phyloP scores from a whole-genome alignment of 2,329 filamentous ascomycete species.

The Colletotrichum sp. region DNA sequence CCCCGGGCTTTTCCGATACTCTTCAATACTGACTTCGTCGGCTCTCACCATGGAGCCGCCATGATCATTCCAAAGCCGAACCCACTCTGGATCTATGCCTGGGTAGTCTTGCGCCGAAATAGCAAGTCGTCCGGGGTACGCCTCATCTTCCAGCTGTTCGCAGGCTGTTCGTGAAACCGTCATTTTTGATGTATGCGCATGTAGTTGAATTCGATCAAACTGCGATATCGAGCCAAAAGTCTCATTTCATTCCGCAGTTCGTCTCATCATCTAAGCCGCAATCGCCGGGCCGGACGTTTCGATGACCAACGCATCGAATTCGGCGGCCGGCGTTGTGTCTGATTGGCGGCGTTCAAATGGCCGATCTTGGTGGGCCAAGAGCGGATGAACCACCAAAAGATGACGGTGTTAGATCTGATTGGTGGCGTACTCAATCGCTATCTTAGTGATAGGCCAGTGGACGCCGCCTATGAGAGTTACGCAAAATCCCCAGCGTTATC shows the following conservation, averaged over 20 bases:
- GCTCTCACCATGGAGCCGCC: constrained; percentile 30
- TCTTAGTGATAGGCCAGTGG: background rate
- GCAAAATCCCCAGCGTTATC: constrained; percentile 23
- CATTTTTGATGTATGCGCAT: background rate
- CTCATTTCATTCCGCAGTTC: background rate
- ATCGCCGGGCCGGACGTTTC: background rate
- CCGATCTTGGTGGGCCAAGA: background rate
- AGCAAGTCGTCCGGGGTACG: background rate
- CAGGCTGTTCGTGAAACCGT: background rate
- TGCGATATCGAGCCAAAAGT: background rate
- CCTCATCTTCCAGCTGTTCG: background rate
- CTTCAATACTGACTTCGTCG: constrained; percentile 31
- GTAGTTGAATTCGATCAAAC: background rate
- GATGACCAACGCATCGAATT: background rate
- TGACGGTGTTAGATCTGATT: background rate
- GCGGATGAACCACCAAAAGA: background rate
- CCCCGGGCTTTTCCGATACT: constrained; percentile 28
- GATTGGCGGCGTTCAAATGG: constrained; percentile 9
- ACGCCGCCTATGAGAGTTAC: constrained; percentile 25
- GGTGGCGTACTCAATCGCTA: background rate
- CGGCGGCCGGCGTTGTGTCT: background rate
- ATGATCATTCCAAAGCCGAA: constrained; percentile 30
- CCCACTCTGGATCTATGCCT: constrained; percentile 32
- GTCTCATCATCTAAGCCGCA: background rate
- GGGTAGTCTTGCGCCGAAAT: constrained; percentile 14